phyloP scores from a whole-genome alignment of 1,284 basidiomycete genomes.

The Microbotryum saponariae region DNA sequence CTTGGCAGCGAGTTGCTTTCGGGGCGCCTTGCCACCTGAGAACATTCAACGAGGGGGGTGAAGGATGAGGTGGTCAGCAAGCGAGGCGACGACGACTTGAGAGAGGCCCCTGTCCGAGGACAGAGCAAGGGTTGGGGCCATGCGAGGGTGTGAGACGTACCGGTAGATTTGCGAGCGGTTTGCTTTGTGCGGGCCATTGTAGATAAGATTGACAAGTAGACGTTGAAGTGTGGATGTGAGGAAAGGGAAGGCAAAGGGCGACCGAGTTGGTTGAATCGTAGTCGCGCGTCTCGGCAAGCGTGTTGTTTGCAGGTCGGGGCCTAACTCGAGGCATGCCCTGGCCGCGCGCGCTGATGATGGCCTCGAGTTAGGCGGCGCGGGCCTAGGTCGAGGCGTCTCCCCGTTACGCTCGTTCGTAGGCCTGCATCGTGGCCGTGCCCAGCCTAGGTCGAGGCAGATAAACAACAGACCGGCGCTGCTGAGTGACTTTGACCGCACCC shows the following conservation, averaged over 20 bases:
- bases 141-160: slow-evolving; percentile 32
- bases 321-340: too few species aligned
- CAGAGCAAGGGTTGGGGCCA: slow-evolving; percentile 33
- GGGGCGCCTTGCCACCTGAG: slow-evolving; percentile 49
- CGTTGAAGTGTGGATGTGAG: background rate
- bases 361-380: too few species aligned
- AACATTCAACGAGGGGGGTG: too few species aligned
- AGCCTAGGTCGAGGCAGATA: too few species aligned
- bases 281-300: too few species aligned
- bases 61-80: slow-evolving; percentile 32
- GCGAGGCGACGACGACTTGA: slow-evolving; percentile 29
- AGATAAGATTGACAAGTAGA: background rate
- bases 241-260: background rate
- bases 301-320: too few species aligned
- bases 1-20: slow-evolving; percentile 51
- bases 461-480: too few species aligned
- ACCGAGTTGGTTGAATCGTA: background rate
- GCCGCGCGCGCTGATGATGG: too few species aligned
- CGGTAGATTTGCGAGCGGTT: slow-evolving; percentile 53
- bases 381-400: too few species aligned
- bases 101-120: slow-evolving; percentile 44
- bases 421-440: too few species aligned
- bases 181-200: slow-evolving; percentile 48
- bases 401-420: too few species aligned
- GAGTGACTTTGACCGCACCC: too few species aligned